These are phyloP conservation scores for Mycena polygramma DNA, from an alignment of 768 basidiomycete genomes.

Conservation along the genomic window DNA sequence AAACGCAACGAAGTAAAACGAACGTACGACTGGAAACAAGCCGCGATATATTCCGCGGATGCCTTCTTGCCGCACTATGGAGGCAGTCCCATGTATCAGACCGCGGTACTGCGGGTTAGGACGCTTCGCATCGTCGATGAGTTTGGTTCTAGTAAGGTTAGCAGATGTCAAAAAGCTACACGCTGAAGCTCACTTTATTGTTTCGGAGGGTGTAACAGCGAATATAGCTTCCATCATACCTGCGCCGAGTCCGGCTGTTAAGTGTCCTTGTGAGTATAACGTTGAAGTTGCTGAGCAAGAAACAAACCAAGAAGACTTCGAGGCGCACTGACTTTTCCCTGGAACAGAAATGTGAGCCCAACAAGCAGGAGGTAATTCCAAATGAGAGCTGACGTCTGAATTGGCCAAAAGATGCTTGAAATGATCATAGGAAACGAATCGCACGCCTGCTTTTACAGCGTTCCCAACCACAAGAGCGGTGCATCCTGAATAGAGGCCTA, in stretches of 20 bases:
- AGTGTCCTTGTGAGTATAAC: neutral
- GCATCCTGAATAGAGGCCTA: slow-evolving; percentile 94
- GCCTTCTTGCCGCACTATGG: slow-evolving; percentile 90
- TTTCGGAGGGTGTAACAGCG: slow-evolving; percentile 97
- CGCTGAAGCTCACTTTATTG: slow-evolving; percentile 84
- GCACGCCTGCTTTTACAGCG: slow-evolving; percentile 93
- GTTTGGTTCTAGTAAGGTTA: slow-evolving; percentile 79
- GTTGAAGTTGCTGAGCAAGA: neutral
- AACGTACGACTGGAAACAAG: slow-evolving; percentile 90
- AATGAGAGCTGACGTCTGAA: slow-evolving; percentile 67
- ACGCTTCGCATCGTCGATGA: slow-evolving; percentile 94
- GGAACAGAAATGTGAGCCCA: slow-evolving; percentile 17
- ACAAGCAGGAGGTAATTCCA: neutral
- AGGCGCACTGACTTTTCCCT: slow-evolving; percentile 94
- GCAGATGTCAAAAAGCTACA: neutral
- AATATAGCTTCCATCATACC: slow-evolving; percentile 94
- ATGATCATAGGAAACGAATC: slow-evolving; percentile 95
- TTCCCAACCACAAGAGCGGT: slow-evolving; percentile 93
- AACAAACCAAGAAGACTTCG: slow-evolving; percentile 81
- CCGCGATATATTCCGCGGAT: slow-evolving; percentile 89
- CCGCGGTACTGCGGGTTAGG: slow-evolving; percentile 89
- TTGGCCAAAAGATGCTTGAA: slow-evolving; percentile 91
- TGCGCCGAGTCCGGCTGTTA: slow-evolving; percentile 81
- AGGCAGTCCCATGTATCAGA: slow-evolving; percentile 83
- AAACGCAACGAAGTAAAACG: neutral